Percentiles rank a stretch among this genome's conserved stretches.
phyloP scores from a whole-genome alignment of 495 filamentous ascomycete genomes.

The Penicillium bialowiezense region DNA sequence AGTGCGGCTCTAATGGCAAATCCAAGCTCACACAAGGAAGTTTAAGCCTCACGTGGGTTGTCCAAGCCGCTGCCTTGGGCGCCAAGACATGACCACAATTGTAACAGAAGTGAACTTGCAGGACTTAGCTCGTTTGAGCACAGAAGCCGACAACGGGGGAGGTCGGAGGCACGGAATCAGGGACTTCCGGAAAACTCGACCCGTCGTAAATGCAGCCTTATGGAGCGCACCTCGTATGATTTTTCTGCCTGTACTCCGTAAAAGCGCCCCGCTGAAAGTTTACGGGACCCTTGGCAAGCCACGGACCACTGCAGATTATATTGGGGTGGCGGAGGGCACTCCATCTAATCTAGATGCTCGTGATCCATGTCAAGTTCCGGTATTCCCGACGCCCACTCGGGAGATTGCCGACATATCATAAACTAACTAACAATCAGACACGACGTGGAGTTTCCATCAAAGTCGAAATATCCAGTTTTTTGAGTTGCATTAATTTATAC shows the following conservation, averaged over 20 bases:
- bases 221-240: too few relatives aligned
- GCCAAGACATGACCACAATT: conserved; percentile 5
- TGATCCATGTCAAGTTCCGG: not conserved
- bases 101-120: conserved; percentile 1
- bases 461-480: too few relatives aligned
- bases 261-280: too few relatives aligned
- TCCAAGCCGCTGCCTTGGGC: not conserved
- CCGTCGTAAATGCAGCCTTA: not conserved
- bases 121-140: conserved; percentile 3
- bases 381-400: too few relatives aligned
- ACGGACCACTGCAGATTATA: not conserved
- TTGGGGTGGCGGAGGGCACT: not conserved
- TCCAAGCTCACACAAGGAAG: not conserved
- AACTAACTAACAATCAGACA: too few relatives aligned
- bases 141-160: not conserved
- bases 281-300: not conserved
- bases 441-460: too few relatives aligned
- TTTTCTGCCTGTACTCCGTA: too few relatives aligned
- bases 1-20: conserved; percentile 4
- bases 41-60: conserved; percentile 4
- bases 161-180: not conserved
- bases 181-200: too few relatives aligned
- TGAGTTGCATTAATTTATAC: not conserved
- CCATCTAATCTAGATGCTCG: not conserved
- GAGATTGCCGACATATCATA: too few relatives aligned